Evolutionary conservation across 345 rosid genomes (phyloP).

Genomic region (Populus simonii): DNA sequence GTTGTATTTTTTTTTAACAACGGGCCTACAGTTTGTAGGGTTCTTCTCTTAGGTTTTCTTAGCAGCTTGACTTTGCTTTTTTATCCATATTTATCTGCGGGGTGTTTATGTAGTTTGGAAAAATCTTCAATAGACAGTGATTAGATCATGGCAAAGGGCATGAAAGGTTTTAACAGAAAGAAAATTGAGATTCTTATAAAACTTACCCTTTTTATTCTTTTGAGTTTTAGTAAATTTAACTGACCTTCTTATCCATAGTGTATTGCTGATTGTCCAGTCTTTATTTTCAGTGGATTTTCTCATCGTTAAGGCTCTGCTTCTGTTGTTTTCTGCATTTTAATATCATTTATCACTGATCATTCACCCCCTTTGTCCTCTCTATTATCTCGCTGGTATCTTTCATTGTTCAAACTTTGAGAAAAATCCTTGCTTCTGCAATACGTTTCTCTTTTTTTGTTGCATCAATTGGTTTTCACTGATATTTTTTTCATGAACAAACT

Average conservation of each 20-base stretch:
- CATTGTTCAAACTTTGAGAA: background rate
- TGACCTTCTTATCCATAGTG: background rate
- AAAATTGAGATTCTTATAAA: background rate
- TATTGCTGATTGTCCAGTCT: background rate
- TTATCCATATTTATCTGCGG: background rate
- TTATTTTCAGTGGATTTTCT: constrained; percentile 2
- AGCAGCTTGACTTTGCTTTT: background rate
- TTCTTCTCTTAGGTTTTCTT: background rate
- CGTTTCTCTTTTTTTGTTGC: background rate
- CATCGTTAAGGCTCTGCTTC: background rate
- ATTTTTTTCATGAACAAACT: too few species aligned
- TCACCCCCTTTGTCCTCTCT: background rate
- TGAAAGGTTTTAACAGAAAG: background rate
- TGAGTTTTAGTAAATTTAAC: background rate
- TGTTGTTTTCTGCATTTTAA: background rate
- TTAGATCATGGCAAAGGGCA: background rate
- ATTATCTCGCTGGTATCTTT: background rate
- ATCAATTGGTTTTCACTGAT: background rate
- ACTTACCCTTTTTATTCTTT: background rate
- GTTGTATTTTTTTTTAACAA: too few species aligned
- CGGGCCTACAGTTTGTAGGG: background rate
- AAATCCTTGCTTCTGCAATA: background rate
- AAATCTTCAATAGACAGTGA: background rate
- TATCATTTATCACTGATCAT: background rate
- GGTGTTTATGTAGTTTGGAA: background rate